Evolutionary conservation across 768 basidiomycete genomes (phyloP).

Genomic region (Pulveroboletus sp.): DNA sequence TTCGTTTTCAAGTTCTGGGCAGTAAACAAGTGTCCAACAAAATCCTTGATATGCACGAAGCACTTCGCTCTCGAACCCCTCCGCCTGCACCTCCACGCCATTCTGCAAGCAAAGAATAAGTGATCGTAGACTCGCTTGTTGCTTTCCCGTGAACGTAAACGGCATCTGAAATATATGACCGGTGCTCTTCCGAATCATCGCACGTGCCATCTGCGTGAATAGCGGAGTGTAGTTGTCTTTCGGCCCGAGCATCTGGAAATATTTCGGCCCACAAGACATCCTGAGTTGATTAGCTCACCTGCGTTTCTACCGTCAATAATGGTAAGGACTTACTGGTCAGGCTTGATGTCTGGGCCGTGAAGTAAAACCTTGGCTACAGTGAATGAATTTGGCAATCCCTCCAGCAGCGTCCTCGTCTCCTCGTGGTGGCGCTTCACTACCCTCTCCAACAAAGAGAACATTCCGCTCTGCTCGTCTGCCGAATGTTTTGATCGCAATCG

Average conservation of each 20-base stretch:
- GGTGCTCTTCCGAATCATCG: not conserved
- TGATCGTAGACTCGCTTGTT: not conserved
- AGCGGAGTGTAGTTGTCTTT: not conserved
- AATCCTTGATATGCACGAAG: not conserved
- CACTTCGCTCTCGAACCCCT: not conserved
- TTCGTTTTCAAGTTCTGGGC: not conserved
- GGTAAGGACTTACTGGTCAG: not conserved
- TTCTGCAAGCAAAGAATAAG: not conserved
- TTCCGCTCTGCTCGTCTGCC: no score
- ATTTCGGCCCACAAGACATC: no score
- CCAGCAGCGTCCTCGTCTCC: no score
- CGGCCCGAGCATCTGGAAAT: no score
- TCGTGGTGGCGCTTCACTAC: no score
- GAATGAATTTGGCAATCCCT: not conserved
- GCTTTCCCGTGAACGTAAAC: not conserved
- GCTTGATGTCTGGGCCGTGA: not conserved
- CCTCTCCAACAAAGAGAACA: no score
- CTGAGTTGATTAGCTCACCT: no score
- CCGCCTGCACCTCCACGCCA: not conserved
- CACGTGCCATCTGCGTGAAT: not conserved
- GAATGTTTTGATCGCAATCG: no score
- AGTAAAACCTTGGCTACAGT: slow-evolving; percentile 2
- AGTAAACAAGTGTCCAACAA: not conserved
- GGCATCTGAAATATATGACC: not conserved
- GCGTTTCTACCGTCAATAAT: no score